phyloP scores from a whole-genome alignment of 441 rosid species.

The Gossypium trilobum region DNA sequence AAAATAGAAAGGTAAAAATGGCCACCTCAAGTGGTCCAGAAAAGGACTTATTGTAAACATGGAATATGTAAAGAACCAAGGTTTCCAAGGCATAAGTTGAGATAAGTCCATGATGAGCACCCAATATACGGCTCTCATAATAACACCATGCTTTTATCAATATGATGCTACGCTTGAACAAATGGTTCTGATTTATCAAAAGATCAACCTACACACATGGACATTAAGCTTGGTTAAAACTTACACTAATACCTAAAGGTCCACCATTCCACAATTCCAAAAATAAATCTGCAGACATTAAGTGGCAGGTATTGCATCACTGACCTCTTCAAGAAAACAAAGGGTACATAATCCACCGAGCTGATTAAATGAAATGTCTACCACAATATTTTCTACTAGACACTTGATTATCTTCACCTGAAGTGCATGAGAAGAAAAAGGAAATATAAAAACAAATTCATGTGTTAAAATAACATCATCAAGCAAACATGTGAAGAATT shows the following conservation, averaged over 20 bases:
- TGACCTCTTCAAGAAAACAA: constrained; percentile 97
- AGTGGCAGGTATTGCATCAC: constrained; percentile 12
- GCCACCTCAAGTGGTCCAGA: constrained; percentile 14
- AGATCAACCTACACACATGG: constrained; percentile 60
- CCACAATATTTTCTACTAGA: constrained; percentile 94
- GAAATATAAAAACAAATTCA: not conserved
- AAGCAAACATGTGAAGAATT: not conserved
- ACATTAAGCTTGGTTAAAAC: constrained; percentile 11
- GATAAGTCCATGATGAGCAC: constrained; percentile 97
- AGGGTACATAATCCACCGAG: constrained; percentile 98
- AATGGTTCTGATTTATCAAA: constrained; percentile 68
- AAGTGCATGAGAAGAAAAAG: constrained; percentile 10
- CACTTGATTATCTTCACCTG: constrained; percentile 97
- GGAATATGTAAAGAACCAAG: too few relatives aligned
- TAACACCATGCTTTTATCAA: constrained; percentile 99
- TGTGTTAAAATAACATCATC: not conserved
- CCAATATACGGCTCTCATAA: constrained; percentile 96
- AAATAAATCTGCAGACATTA: constrained; percentile 2
- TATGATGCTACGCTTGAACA: constrained; percentile 92
- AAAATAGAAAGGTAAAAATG: constrained; percentile 13
- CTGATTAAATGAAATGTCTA: constrained; percentile 94
- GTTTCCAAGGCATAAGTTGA: constrained; percentile 63
- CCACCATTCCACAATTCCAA: not conserved
- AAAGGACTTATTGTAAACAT: too few relatives aligned
- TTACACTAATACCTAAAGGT: not conserved